Base-by-base conservation (phyloP, 345 rosid species). In the Rubroshorea leprosula region DNA sequence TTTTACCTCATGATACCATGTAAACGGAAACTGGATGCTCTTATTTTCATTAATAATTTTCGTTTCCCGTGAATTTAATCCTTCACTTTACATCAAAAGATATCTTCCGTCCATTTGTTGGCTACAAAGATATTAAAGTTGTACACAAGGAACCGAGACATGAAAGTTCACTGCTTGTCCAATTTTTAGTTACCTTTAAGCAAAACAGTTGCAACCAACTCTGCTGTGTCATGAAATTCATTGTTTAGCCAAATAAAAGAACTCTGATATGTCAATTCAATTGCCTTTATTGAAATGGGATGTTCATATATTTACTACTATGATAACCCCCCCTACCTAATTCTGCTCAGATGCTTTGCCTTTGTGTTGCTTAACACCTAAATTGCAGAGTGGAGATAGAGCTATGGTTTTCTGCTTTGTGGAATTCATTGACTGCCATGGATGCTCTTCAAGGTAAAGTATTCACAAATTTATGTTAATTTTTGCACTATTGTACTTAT, bases 101-200 rank as follows among this genome's bases (percentile, higher is more conserved):
- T 70, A 75, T 80, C 55, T 83, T 83, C 61, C 80, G 83, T 46
- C 83, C 84, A 49, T 80, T 80, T 69, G 49, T 72, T 14, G 86
- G 90, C 61, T 80, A 74, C 69, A 76, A 75, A 55, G 90, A 80
- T 20, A 76, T 80, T 70, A 83, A 67, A 75, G 79, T 83, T 41
- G 47, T 80, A 60, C 82, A 77, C 69, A 78, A 73, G 75, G 86
- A 80, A 69, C 75, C 84, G 19, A 74, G 82, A 62, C 70, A n/a
- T 26, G 84, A 76, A 72, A 76, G 81, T 73, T 47, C 63, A 41
- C 61, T 48, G 23, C 60, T 67, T 57, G 19, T 1, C 57, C 15
- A 22, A 23, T 49, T 38, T 26, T 60, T 21, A 27, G n/a, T 26
- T 50, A 7, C 29, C 9, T 13, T 35, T 1, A 35, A 1, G 9